phyloP scores from a whole-genome alignment of 2,329 filamentous ascomycete genomes.

The Ophiosphaerella herpotricha region DNA sequence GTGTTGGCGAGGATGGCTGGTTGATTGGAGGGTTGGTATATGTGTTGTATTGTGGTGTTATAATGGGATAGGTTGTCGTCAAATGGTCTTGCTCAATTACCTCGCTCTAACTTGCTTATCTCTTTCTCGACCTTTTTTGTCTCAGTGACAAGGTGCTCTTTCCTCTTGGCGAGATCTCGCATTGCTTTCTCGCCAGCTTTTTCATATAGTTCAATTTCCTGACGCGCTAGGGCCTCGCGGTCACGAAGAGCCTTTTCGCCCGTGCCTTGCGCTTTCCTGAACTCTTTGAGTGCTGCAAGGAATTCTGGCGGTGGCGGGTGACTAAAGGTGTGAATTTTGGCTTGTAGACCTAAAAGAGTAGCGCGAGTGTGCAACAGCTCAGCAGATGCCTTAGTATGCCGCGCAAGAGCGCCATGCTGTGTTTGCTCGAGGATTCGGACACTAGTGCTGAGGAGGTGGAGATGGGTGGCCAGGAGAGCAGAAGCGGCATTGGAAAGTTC shows the following conservation, averaged over 20 bases:
- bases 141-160: constrained; percentile 43
- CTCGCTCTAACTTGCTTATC: constrained; percentile 14
- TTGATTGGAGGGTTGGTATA: neutral
- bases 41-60: neutral
- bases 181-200: constrained; percentile 42
- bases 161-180: constrained; percentile 47
- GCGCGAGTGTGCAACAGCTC: constrained; percentile 51
- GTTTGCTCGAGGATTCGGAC: constrained; percentile 54
- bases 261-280: constrained; percentile 33
- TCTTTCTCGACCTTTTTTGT: constrained; percentile 39
- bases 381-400: constrained; percentile 48
- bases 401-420: constrained; percentile 51
- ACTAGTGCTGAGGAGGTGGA: constrained; percentile 41
- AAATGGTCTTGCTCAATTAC: too few relatives aligned
- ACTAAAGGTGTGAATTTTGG: constrained; percentile 35
- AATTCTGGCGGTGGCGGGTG: constrained; percentile 36
- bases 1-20: constrained; percentile 12
- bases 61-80: neutral
- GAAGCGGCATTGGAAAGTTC: constrained; percentile 41
- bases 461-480: constrained; percentile 44
- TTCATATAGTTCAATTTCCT: constrained; percentile 44
- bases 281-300: constrained; percentile 37
- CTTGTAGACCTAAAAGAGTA: constrained; percentile 48
- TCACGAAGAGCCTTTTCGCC: constrained; percentile 37
- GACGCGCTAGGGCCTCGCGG: constrained; percentile 38